Evolutionary conservation across 345 rosid genomes (phyloP), one percentile per base, ranked within the genome.

Genomic region (Conringia planisiliqua): DNA sequence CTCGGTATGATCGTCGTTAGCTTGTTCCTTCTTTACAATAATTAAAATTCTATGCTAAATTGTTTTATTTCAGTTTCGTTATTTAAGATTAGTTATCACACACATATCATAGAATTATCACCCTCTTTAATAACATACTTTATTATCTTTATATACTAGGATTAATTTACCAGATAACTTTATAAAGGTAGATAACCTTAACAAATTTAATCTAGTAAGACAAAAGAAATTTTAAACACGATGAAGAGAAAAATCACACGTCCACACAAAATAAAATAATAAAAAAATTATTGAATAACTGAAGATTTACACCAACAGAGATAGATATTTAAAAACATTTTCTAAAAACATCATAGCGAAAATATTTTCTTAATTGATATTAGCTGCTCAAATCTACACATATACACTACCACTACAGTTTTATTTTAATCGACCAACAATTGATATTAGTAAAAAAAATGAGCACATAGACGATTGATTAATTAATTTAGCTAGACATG

Each of bases 1-100:
- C 70, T 69, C 30, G 58, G 38, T 42, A n/a, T 68, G 30, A n/a
- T 61, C 74, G 79, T 73, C 65, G 18, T 40, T 52, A 65, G 36
- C 50, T 46, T 56, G 17, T 30, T 55, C 10, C n/a, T 73, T 24
- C 30, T 56, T 73, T 62, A 38, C 17, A 63, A 32, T 42, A 36
- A 32, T 40, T 30, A 36, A 16, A 14, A 22, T 71, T 24, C 1
- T 13, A 26, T 24, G 11, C 5, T 51, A 22, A 51, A 51, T 22
- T 11, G 22, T 24, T 22, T 51, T 22, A 27, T n/a, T 12, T 52
- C 40, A 36, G 40, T 36, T 36, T 36, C 35, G 6, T 32, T 10
- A 50, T 48, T 20, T 12, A 50, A 20, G 22, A 47, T 17, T 17
- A 48, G 22, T 12, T 47, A 8, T 18, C n/a, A 48, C 27, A 22